Base-by-base conservation (phyloP, 2,329 filamentous ascomycete species). In the Periconia sp. region DNA sequence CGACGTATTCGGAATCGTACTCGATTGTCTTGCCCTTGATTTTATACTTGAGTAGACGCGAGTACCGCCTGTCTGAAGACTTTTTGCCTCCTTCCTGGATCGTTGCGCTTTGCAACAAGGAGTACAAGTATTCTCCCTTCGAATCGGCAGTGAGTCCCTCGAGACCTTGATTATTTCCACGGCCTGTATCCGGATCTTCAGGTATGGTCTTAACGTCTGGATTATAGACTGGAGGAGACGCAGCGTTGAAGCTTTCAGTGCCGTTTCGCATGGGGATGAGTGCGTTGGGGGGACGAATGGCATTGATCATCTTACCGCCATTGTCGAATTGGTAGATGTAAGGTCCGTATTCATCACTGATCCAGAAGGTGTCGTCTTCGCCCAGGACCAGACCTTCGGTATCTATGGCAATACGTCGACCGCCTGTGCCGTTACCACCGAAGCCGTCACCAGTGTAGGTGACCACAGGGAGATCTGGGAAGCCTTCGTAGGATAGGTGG, bases 131-230 rank as follows among this genome's bases (percentile, higher is more conserved):
- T 56, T 83, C 84, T 10, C 86, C 85, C 58, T 88, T 83, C 0
- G 80, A 76, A 3, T 82, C 84, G n/a, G 82, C 72, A 0, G 85
- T 87, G 46, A 91, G 72, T 0, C 85, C 87, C 71, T 91, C 88
- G 46, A 91, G 83, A n/a, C 88, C 88, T 67, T 90, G 87, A 70
- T 91, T 91, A 70, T 91, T 90, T 50, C 81, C 77, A 18, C 88
- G 82, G 13, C 88, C 88, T 1, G 81, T 81, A 1, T 79, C 77
- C 0, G 86, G 84, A 58, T 87, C 77, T 14, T 74, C 77, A 0
- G 87, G 87, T 2, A 69, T 72, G 2, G 83, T 78, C 10, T 73
- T 66, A 15, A 78, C 65, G 14, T 77, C 68, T 0, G 77, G 76
- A 49, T 84, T 69, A 64, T 88, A 89, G 46, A 82, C 75, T 3